These are phyloP conservation scores for Kwoniella mangroviensis DNA, from an alignment of 768 basidiomycete genomes.

Conservation along the genomic window DNA sequence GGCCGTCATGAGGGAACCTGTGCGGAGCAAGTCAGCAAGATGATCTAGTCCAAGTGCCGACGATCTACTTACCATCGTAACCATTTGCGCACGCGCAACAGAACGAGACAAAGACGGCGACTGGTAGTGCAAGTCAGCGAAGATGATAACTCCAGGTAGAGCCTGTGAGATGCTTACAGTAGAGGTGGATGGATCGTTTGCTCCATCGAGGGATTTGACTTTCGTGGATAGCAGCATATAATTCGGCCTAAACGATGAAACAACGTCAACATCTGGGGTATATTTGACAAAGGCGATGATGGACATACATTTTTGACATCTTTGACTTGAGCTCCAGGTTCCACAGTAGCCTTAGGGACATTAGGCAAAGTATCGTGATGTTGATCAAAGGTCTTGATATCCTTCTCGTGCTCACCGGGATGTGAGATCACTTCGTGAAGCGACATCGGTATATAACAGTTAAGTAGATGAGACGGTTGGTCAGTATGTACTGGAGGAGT, in stretches of 20 bases:
- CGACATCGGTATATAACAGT: background rate
- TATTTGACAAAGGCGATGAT: background rate
- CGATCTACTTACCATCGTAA: slow-evolving; percentile 35
- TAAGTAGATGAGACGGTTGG: background rate
- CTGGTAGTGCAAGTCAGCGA: slow-evolving; percentile 8
- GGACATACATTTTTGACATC: slow-evolving; percentile 22
- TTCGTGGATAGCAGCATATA: slow-evolving; percentile 29
- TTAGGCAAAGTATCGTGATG: slow-evolving; percentile 4
- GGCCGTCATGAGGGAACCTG: slow-evolving; percentile 40
- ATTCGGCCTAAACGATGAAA: slow-evolving; percentile 18
- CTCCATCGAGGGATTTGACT: slow-evolving; percentile 28
- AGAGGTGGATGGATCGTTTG: slow-evolving; percentile 24
- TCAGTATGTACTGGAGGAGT: background rate
- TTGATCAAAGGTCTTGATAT: slow-evolving; percentile 15
- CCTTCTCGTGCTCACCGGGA: slow-evolving; percentile 16
- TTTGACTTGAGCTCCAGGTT: slow-evolving; percentile 12
- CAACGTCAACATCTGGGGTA: background rate
- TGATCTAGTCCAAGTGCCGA: background rate
- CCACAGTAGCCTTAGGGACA: slow-evolving; percentile 3
- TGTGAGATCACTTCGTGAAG: slow-evolving; percentile 9
- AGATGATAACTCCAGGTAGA: background rate
- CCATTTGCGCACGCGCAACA: slow-evolving; percentile 39
- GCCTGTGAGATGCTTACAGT: slow-evolving; percentile 17
- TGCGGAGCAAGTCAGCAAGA: background rate
- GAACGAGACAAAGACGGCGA: slow-evolving; percentile 33